phyloP scores from a whole-genome alignment of 768 basidiomycete species.

The Naganishia vishniacii region DNA sequence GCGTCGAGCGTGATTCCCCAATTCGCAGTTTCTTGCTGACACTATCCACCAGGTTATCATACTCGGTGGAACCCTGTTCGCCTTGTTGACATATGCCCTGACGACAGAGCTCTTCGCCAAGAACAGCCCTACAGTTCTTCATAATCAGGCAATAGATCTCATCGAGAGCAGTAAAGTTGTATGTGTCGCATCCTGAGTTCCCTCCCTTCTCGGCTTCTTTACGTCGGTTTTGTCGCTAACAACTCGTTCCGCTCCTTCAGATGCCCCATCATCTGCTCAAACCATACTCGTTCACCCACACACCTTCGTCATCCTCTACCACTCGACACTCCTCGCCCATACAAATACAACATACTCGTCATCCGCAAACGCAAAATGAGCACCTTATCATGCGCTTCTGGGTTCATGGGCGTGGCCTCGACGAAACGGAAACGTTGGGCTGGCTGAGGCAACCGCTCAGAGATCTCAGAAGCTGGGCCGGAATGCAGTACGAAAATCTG shows the following conservation, averaged over 20 bases:
- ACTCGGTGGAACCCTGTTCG: slow-evolving; percentile 43
- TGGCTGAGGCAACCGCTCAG: slow-evolving; percentile 32
- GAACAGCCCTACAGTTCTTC: slow-evolving; percentile 47
- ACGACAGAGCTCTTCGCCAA: slow-evolving; percentile 47
- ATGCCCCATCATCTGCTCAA: slow-evolving; percentile 45
- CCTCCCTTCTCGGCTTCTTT: not conserved
- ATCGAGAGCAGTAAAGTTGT: slow-evolving; percentile 44
- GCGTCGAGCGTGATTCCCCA: not conserved
- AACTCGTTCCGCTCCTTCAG: slow-evolving; percentile 27
- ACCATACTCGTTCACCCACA: slow-evolving; percentile 47
- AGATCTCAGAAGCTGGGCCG: slow-evolving; percentile 26
- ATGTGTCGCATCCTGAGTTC: slow-evolving; percentile 18
- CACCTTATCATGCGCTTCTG: slow-evolving; percentile 47
- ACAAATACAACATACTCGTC: slow-evolving; percentile 36
- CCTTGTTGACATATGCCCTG: slow-evolving; percentile 42
- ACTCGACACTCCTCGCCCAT: slow-evolving; percentile 40
- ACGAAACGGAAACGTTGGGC: slow-evolving; percentile 36
- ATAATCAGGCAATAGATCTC: slow-evolving; percentile 44
- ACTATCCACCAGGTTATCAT: slow-evolving; percentile 37
- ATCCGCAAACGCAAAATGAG: slow-evolving; percentile 42
- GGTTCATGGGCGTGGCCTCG: slow-evolving; percentile 43
- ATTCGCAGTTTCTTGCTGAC: not conserved
- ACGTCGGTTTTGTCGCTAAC: not conserved
- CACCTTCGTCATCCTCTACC: slow-evolving; percentile 39
- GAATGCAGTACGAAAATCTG: slow-evolving; percentile 14